Evolutionary conservation across 495 filamentous ascomycete genomes (phyloP), one percentile per base, ranked within the genome.

Genomic region (Trichoderma virens): DNA sequence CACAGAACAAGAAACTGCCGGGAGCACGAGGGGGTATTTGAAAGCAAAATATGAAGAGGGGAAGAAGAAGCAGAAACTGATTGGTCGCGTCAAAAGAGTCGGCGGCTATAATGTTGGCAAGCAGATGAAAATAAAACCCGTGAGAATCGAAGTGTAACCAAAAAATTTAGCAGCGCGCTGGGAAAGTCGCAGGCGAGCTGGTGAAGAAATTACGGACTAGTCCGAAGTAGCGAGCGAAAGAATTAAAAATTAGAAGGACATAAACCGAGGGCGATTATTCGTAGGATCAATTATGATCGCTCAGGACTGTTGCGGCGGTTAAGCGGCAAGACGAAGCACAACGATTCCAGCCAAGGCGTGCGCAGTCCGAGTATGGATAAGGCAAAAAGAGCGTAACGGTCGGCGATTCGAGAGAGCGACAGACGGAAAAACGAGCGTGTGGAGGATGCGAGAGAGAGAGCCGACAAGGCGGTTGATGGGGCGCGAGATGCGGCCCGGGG

Each of bases 41-140:
- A 67, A 69, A 8, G 51, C 11, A 56, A 51, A 56, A 56, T 64
- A 66, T 65, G 65, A 64, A 66, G 41, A 67, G 54, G 63, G 62
- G 34, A 64, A 63, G 56, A 65, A 61, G 28, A 23, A 62, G 20
- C 25, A 45, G 23, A 30, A 51, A 51, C 27, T 51, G 43, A 51
- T 30, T 31, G 35, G 38, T 62, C 27, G 38, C 27, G 16, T 38
- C 32, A 5, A 61, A 62, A 13, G 25, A 20, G 25, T 56, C 51
- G 25, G 51, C 51, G 51, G 27, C 25, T 56, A 30, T 6, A 14
- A 30, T 6, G 23, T 30, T 30, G 23, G 51, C 27, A 56, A 56
- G 51, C 23, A 56, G 51, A 56, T 28, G 51, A 56, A 45, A 16
- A 56, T 9, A 30, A 30, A 56, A 56, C 11, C 23, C 23, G 25